Conservation (phyloP, 768 basidiomycete species). For the Termitomyces sp. region DNA sequence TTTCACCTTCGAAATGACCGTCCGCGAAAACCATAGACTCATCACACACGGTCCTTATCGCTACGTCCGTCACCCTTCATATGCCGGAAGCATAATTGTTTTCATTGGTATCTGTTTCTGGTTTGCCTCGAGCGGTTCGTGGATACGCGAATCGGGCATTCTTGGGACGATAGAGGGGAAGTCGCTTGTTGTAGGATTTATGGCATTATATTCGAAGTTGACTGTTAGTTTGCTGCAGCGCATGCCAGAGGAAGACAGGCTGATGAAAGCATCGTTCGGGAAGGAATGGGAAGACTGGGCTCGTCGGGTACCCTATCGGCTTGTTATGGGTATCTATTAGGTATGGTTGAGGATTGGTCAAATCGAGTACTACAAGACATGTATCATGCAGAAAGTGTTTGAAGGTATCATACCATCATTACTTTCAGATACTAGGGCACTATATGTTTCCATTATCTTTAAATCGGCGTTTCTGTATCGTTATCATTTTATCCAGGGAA, state of each 20-base stretch:
- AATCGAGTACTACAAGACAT: no score
- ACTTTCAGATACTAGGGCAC: no score
- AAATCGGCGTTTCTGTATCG: no score
- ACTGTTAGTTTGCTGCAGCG: neutral
- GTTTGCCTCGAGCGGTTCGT: neutral
- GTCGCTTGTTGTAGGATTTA: neutral
- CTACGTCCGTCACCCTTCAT: neutral
- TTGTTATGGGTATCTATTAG: constrained; percentile 5
- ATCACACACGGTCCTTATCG: neutral
- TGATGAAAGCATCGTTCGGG: constrained; percentile 9
- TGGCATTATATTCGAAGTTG: neutral
- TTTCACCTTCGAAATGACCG: constrained; percentile 27
- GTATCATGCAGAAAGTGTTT: no score
- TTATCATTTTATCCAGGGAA: no score
- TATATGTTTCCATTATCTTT: no score
- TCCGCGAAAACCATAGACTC: neutral
- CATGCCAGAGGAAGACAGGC: constrained; percentile 9
- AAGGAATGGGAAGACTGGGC: constrained; percentile 15
- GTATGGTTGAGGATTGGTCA: no score
- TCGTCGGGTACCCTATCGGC: constrained; percentile 6
- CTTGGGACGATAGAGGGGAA: neutral
- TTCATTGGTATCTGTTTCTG: neutral
- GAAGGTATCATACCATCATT: no score
- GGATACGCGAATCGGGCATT: neutral
- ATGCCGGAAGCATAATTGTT: neutral